Base-by-base conservation (phyloP, 208 protist species). In the Leishmania lainsoni region DNA sequence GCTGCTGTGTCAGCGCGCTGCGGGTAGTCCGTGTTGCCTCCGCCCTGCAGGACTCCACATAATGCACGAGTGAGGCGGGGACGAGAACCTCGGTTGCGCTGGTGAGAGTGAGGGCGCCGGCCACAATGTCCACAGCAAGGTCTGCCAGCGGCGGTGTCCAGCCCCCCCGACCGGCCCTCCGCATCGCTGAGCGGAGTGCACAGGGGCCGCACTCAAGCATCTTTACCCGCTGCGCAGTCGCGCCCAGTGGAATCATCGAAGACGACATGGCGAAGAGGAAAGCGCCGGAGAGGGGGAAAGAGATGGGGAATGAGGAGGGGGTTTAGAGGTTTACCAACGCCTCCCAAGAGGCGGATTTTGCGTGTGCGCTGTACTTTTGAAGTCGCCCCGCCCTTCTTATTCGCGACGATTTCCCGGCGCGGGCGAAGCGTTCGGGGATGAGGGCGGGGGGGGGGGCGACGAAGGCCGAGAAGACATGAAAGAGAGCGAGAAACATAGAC, bases 31-130 rank as follows among this genome's bases (percentile, higher is more conserved):
- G 42, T 26, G 22, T 52, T 12, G 42, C 42, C 32, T 54, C 69
- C 35, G 69, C 39, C 65, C 52, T 14, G 29, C 48, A 56, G 32
- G 56, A 45, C n/a, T 91, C 84, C 42, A 90, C 52, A 42, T 82
- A 88, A 26, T 85, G 65, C 3, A 92, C 83, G 16, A 95, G 76
- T 0, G 86, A 84, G 35, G 86, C 82, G 1, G 94, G 94, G 0
- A 97, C 84, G 52, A 96, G 89, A 0, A 92, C 83, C 75, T 97
- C 86, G 5, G 69, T 83, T 3, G 90, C 92, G 16, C 86, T 79
- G 5, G 84, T 87, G 14, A 95, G 59, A 9, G 89, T 56, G 32
- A 96, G 26, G 51, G 91, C 79, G n/a, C 85, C 89, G 17, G 86
- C 63, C 8, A 88, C 84, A 20, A 84, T 65, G 77, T 96, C 89